Conservation (phyloP, 805 yeast genomes). For the Starmerella vaccinii region DNA sequence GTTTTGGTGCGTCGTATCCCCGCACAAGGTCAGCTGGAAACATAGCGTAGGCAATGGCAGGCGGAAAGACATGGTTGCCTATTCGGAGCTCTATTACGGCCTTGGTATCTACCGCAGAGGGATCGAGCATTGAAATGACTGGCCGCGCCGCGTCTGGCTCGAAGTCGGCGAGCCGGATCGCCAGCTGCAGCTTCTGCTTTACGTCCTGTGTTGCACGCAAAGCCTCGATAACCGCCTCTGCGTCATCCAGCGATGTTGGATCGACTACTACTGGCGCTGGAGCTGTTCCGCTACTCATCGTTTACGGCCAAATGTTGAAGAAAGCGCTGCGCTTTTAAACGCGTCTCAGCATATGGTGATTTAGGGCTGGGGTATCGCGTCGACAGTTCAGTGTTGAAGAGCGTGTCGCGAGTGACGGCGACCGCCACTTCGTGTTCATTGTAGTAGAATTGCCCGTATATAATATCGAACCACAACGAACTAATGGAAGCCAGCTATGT, state of each 20-base stretch:
- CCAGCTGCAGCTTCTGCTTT: slow-evolving; percentile 13
- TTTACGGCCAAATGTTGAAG: neutral
- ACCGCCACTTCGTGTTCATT: too few species aligned
- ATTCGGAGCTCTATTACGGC: slow-evolving; percentile 23
- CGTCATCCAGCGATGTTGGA: neutral
- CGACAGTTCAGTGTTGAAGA: too few species aligned
- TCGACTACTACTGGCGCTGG: neutral
- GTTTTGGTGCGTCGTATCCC: slow-evolving; percentile 64
- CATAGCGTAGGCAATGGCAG: slow-evolving; percentile 81
- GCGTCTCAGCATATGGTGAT: neutral
- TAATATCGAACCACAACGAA: too few species aligned
- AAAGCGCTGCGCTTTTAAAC: neutral
- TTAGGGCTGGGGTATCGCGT: neutral
- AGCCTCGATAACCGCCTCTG: slow-evolving; percentile 6
- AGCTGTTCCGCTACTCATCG: neutral
- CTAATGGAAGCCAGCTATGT: too few species aligned
- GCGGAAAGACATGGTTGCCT: slow-evolving; percentile 40
- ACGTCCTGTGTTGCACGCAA: slow-evolving; percentile 10
- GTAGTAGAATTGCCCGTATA: too few species aligned
- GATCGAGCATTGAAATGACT: slow-evolving; percentile 15
- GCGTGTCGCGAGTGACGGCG: too few species aligned
- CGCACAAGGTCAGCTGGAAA: slow-evolving; percentile 80
- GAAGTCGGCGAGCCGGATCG: slow-evolving; percentile 16
- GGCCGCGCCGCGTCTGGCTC: slow-evolving; percentile 21
- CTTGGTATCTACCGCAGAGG: slow-evolving; percentile 18